Base-by-base conservation (phyloP, 148 eudicot genomes). In the Cornus florida region DNA sequence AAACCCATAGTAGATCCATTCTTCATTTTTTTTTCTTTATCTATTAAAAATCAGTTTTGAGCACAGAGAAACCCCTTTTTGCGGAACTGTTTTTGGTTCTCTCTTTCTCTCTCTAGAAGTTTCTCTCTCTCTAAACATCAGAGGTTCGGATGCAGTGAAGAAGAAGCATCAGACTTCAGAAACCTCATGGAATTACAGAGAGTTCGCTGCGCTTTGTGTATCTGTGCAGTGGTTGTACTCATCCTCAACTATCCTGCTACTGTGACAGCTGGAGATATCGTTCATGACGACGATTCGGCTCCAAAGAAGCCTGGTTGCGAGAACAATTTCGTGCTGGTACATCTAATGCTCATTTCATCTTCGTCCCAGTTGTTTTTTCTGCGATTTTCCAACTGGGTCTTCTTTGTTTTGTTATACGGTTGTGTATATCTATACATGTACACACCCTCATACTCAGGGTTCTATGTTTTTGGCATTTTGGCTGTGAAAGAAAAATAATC, bases 261-360 rank as follows among this genome's bases (percentile, higher is more conserved):
- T 75, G 95, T 93, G 43, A 81, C 77, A 71, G 95, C 87, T 57
- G 93, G 98, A 38, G 98, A 92, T 71, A 92, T 92, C 33, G 92
- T 92, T 79, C 98, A 92, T 62, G 86, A 83, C 57, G 97, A 94
- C 82, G 89, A 91, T 77, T 80, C 67, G 62, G 84, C 91, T 74
- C 98, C 98, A 22, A 91, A 91, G 78, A 89, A 90, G 80, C 98
- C 98, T 69, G 98, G 98, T 17, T 94, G 98, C 74, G 88, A 85
- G 81, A 94, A 94, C 76, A 90, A 91, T 85, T 94, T 94, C 56
- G 86, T 94, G 23, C 77, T 94, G 93, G 98, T 94, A 75, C 53
- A 74, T 69, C 78, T 67, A 9, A n/a, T 23, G 4, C 64, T 38
- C 35, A 7, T 23, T 67, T 83, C 59, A 11, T 67, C 67, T 32